Percentiles rank a stretch among this genome's conserved stretches.
Conservation (phyloP, 176 grass and related monocot genomes). For the Coix lacrymajobi region DNA sequence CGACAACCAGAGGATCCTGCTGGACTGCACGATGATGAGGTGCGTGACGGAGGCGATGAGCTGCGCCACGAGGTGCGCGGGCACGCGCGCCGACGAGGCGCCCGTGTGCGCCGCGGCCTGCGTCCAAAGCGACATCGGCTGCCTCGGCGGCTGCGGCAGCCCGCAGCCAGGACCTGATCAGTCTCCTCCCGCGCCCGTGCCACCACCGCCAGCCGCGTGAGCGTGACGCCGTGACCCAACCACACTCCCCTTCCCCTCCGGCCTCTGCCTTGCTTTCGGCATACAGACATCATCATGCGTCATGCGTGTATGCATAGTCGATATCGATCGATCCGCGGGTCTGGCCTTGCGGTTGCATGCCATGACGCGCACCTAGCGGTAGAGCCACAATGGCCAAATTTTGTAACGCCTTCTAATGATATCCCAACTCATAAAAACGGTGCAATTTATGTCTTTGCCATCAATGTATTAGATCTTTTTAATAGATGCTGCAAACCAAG, state of each 20-base stretch:
- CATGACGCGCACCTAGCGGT: too few relatives aligned
- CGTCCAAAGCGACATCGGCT: conserved; percentile 10
- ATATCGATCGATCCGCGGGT: not conserved
- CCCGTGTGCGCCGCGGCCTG: conserved; percentile 29
- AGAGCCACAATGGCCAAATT: too few relatives aligned
- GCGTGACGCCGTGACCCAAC: not conserved
- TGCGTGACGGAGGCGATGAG: conserved; percentile 16
- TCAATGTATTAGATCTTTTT: too few relatives aligned
- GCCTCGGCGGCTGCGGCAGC: conserved; percentile 2
- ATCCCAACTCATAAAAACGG: too few relatives aligned
- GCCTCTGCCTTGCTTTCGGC: too few relatives aligned
- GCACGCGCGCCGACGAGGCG: not conserved
- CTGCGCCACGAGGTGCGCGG: conserved; percentile 1
- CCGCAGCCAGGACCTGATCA: not conserved
- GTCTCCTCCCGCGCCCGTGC: not conserved
- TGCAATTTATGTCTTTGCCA: too few relatives aligned
- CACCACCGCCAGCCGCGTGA: not conserved
- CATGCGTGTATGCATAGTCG: not conserved
- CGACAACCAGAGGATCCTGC: not conserved
- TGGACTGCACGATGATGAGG: conserved; percentile 10
- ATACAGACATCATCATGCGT: not conserved
- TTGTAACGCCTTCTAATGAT: too few relatives aligned
- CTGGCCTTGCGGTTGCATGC: too few relatives aligned
- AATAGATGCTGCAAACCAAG: too few relatives aligned
- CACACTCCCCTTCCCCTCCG: not conserved